Conservation (phyloP, 2,329 filamentous ascomycete genomes). For the Alternaria ventricosa region DNA sequence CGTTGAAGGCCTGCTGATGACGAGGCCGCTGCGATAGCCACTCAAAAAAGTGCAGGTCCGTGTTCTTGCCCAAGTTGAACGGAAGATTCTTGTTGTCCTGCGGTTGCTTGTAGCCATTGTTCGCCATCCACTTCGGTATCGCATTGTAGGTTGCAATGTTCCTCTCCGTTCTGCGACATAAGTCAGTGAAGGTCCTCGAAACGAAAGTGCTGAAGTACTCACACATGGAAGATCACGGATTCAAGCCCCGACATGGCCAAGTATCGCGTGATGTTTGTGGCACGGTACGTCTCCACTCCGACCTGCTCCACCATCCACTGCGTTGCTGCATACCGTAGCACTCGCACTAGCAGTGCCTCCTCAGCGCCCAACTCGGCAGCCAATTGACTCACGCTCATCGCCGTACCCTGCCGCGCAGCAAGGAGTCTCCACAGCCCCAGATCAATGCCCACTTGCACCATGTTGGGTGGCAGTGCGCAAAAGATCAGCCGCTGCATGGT, state of each 20-base stretch:
- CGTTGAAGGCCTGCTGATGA: slow-evolving; percentile 9
- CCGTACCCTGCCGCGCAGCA: neutral
- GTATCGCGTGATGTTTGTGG: slow-evolving; percentile 1
- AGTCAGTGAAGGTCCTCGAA: neutral
- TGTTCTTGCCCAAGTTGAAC: slow-evolving; percentile 5
- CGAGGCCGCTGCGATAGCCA: slow-evolving; percentile 9
- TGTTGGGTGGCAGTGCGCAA: slow-evolving; percentile 4
- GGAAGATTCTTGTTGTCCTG: slow-evolving; percentile 8
- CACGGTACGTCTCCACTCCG: slow-evolving; percentile 1
- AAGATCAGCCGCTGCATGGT: slow-evolving; percentile 8
- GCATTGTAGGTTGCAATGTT: slow-evolving; percentile 8
- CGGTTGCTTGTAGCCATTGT: slow-evolving; percentile 6
- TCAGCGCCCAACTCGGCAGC: slow-evolving; percentile 3
- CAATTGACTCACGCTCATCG: slow-evolving; percentile 2
- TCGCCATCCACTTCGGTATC: slow-evolving; percentile 8
- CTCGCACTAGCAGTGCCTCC: slow-evolving; percentile 1
- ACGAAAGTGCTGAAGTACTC: neutral
- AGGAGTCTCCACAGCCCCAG: slow-evolving; percentile 8
- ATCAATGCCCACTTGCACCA: slow-evolving; percentile 6
- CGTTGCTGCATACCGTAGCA: slow-evolving; percentile 4
- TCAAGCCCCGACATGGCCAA: slow-evolving; percentile 6
- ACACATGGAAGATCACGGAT: slow-evolving; percentile 8
- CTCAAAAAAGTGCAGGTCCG: slow-evolving; percentile 7
- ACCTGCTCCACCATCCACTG: slow-evolving; percentile 13
- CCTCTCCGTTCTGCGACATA: slow-evolving; percentile 1